Evolutionary conservation across 1,284 basidiomycete species (phyloP), one percentile per base, ranked within the genome.

Genomic region (Pyrrhoderma lamaoense): DNA sequence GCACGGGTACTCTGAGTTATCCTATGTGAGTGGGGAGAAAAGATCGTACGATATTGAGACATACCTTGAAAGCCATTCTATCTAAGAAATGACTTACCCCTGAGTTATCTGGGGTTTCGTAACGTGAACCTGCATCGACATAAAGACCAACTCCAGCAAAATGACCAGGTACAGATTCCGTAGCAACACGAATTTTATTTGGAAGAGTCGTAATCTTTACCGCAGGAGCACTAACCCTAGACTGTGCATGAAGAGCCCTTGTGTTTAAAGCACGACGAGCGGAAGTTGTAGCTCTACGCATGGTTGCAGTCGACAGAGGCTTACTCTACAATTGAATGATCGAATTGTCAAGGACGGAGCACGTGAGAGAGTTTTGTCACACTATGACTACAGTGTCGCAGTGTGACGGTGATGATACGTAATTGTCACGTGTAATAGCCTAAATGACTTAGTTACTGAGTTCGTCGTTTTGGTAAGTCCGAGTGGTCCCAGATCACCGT

Each of bases 71-170:
- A 0, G 95, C 94, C 79, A 99, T 85, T 57, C 93, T 79, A 63
- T 98, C 94, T 36, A 97, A 65, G 61, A 98, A 86, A 75, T 98
- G 93, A 57, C 90, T 92, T 4, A 85, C 83, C 0, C 95, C 95
- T 16, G 81, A 83, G 0, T 79, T 88, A 47, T 78, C 70, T 8
- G 77, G 70, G 11, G 79, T 82, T 68, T 99, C 95, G 73, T 89
- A 95, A n/a, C 95, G 78, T 35, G 90, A 85, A 19, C 96, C 95
- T 3, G 92, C 91, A 65, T 97, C 93, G 58, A 98, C 77, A 62
- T 94, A 98, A 34, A 99, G 79, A 14, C 94, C 95, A 1, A 96
- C 79, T 1, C 93, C 88, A 47, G 93, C 89, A 67, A 99, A 98
- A 69, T 99, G 93, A 8, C 93, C 92, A 0, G 93, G 93, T 1